Percentiles rank a stretch among this genome's conserved stretches.
These are phyloP conservation scores for Solanum pinnatisectum DNA, from an alignment of 257 asterid genomes.

Conservation along the genomic window DNA sequence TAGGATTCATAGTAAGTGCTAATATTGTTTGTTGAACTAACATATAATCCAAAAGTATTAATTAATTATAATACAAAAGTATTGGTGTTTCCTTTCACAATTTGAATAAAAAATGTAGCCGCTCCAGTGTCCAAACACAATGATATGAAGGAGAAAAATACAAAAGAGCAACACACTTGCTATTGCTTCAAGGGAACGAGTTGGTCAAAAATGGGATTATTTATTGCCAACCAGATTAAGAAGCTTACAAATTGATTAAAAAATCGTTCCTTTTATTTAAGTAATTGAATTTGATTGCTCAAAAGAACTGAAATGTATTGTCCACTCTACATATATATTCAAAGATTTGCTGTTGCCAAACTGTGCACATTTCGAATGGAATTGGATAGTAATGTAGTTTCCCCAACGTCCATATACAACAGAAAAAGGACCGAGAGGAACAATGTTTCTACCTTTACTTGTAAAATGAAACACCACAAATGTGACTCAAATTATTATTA, in stretches of 20 bases:
- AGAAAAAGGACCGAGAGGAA: not conserved
- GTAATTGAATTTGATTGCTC: too few relatives aligned
- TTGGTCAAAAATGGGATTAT: slow-evolving; percentile 1
- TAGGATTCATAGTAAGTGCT: not conserved
- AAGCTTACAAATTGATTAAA: slow-evolving; percentile 3
- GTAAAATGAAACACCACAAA: not conserved
- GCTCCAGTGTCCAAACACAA: slow-evolving; percentile 2
- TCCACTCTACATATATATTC: not conserved
- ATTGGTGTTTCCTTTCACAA: not conserved
- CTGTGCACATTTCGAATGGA: not conserved
- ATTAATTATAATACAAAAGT: too few relatives aligned
- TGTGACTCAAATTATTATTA: not conserved
- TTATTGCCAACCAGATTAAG: slow-evolving; percentile 26
- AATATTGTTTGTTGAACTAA: not conserved
- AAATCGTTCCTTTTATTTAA: too few relatives aligned
- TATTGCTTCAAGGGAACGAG: slow-evolving; percentile 39
- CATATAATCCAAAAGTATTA: not conserved
- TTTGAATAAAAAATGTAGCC: not conserved
- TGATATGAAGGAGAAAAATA: not conserved
- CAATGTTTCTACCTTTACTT: not conserved
- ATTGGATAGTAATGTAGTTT: not conserved
- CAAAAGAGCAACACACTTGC: slow-evolving; percentile 6
- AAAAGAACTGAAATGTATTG: not conserved
- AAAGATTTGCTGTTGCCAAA: not conserved
- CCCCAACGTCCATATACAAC: not conserved